A percentile compares a stretch with the other conserved stretches of the same genome.
phyloP scores from a whole-genome alignment of 352 stramenopile genomes.

The Globisporangium abappressorium region DNA sequence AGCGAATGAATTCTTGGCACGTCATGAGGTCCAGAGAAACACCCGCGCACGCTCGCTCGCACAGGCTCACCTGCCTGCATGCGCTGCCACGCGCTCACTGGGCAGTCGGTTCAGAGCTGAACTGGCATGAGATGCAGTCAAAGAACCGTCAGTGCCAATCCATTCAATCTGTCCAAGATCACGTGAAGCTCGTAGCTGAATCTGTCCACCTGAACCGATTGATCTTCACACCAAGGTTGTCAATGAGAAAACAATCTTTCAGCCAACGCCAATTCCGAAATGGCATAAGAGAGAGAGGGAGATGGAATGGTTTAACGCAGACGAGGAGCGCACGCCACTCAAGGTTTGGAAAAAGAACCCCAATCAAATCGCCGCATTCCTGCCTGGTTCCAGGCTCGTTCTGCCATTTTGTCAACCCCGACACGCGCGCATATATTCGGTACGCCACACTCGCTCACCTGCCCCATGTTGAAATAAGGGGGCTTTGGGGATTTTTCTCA shows the following conservation, averaged over 20 bases:
- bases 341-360: conserved; percentile 13
- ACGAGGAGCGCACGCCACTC: not conserved
- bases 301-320: not conserved
- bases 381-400: not conserved
- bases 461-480: conserved; percentile 1
- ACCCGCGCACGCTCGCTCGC: not conserved
- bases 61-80: not conserved
- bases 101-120: no score
- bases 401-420: not conserved
- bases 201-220: not conserved
- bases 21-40: not conserved
- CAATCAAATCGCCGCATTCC: conserved; percentile 9
- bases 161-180: no score
- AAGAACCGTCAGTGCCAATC: no score
- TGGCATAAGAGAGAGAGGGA: not conserved
- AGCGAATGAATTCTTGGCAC: conserved; percentile 3
- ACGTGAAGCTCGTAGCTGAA: not conserved
- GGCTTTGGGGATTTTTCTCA: not conserved
- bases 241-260: no score
- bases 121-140: no score
- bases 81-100: not conserved
- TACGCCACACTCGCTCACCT: not conserved
- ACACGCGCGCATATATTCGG: not conserved
- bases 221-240: not conserved
- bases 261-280: not conserved